Percentiles rank a stretch among this genome's conserved stretches.
Conservation (phyloP, 2,329 filamentous ascomycete genomes). For the Phaeosphaeriaceae sp. region DNA sequence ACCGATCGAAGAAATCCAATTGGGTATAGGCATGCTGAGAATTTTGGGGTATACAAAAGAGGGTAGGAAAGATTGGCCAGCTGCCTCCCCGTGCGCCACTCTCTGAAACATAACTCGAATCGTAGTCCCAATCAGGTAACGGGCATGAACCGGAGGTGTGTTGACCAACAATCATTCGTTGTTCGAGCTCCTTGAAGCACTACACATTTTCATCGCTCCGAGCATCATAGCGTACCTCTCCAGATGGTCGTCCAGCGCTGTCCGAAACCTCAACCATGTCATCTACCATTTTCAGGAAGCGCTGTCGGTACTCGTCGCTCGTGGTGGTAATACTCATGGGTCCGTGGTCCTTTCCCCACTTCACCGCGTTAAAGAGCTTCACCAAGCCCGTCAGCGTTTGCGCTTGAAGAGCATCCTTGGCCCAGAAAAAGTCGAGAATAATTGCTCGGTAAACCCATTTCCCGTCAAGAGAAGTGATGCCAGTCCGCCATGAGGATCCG, state of each 20-base stretch:
- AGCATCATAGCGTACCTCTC: constrained; percentile 30
- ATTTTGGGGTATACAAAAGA: too few species aligned
- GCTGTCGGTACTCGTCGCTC: constrained; percentile 69
- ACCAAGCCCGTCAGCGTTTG: constrained; percentile 71
- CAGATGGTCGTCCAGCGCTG: constrained; percentile 40
- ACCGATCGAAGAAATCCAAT: not conserved
- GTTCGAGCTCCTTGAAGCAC: not conserved
- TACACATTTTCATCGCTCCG: not conserved
- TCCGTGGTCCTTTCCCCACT: constrained; percentile 64
- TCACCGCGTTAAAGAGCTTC: constrained; percentile 64
- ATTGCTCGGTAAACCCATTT: constrained; percentile 72
- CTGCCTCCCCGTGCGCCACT: too few species aligned
- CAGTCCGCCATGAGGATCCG: constrained; percentile 64
- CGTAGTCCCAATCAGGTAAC: too few species aligned
- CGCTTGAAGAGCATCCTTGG: constrained; percentile 72
- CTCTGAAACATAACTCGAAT: too few species aligned
- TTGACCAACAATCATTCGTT: not conserved
- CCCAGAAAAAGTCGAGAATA: constrained; percentile 80
- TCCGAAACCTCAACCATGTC: constrained; percentile 44
- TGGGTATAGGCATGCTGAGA: too few species aligned
- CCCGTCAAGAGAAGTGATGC: constrained; percentile 66
- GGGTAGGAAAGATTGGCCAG: too few species aligned
- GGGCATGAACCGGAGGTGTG: not conserved
- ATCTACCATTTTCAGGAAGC: constrained; percentile 62
- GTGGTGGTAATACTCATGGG: constrained; percentile 79